phyloP scores from a whole-genome alignment of 768 basidiomycete genomes.

The Tylopilus subfusipes region DNA sequence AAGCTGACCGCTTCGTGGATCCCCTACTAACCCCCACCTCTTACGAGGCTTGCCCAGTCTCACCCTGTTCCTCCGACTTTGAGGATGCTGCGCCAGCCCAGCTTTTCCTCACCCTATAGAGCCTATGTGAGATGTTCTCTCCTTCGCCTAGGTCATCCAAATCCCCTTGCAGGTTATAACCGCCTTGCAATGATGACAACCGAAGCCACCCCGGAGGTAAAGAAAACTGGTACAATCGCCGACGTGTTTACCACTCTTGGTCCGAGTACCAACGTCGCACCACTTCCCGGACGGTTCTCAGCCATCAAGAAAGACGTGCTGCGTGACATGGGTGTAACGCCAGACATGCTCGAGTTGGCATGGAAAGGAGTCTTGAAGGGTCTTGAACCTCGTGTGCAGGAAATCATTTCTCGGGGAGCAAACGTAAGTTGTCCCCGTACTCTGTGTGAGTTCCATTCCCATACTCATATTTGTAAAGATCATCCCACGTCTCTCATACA shows the following conservation, averaged over 20 bases:
- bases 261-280: conserved; percentile 33
- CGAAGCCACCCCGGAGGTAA: conserved; percentile 7
- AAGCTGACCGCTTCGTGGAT: too few species aligned
- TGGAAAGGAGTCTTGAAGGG: conserved; percentile 56
- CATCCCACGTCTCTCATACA: conserved; percentile 48
- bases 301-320: conserved; percentile 57
- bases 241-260: conserved; percentile 46
- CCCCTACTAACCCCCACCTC: too few species aligned
- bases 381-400: conserved; percentile 43
- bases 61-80: not conserved
- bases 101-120: not conserved
- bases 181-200: conserved; percentile 10
- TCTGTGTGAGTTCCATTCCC: not conserved
- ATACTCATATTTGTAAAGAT: conserved; percentile 32
- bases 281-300: conserved; percentile 54
- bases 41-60: too few species aligned
- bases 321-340: conserved; percentile 30
- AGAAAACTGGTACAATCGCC: conserved; percentile 40
- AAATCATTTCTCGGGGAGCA: conserved; percentile 46
- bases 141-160: not conserved
- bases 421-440: conserved; percentile 34
- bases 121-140: not conserved
- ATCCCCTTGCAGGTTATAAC: not conserved
- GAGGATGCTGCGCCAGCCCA: conserved; percentile 1
- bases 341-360: conserved; percentile 36